Evolutionary conservation across 495 filamentous ascomycete genomes (phyloP).

Genomic region (Podospora pseudopauciseta): DNA sequence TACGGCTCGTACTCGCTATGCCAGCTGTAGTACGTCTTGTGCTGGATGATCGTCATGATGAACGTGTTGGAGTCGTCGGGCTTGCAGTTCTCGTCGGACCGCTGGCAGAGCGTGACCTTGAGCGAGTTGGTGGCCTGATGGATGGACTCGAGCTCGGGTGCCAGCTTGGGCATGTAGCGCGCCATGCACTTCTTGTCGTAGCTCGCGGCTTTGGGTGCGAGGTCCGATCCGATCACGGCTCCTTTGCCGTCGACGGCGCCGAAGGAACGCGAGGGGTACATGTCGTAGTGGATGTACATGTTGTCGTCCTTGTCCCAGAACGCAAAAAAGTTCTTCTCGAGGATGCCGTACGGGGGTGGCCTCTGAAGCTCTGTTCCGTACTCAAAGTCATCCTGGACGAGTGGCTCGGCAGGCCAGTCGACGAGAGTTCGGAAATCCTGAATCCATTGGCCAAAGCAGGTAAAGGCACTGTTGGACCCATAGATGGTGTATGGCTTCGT

Average conservation of each 20-base stretch:
- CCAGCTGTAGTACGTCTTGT: constrained; percentile 45
- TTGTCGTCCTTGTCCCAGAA: constrained; percentile 49
- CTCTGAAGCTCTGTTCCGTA: constrained; percentile 46
- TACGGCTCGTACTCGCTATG: constrained; percentile 54
- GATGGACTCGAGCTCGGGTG: constrained; percentile 38
- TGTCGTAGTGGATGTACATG: constrained; percentile 49
- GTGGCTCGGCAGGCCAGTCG: constrained; percentile 35
- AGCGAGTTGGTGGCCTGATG: constrained; percentile 58
- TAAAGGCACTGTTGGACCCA: constrained; percentile 47
- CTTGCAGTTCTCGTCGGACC: constrained; percentile 42
- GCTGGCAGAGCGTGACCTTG: constrained; percentile 48
- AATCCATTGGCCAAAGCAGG: constrained; percentile 53
- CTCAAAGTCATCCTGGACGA: constrained; percentile 30
- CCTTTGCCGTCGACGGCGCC: constrained; percentile 36
- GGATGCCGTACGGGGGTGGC: constrained; percentile 31
- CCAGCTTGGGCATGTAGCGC: constrained; percentile 37
- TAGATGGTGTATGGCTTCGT: constrained; percentile 43
- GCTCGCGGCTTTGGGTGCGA: constrained; percentile 29
- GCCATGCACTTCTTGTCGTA: constrained; percentile 41
- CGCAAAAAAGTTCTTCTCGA: constrained; percentile 58
- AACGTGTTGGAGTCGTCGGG: constrained; percentile 44
- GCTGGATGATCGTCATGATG: constrained; percentile 50
- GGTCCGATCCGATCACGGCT: constrained; percentile 41
- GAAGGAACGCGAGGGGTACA: constrained; percentile 45
- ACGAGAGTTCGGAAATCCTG: constrained; percentile 48